phyloP scores from a whole-genome alignment of 2,329 filamentous ascomycete genomes.

The Fonsecaea multimorphosa region DNA sequence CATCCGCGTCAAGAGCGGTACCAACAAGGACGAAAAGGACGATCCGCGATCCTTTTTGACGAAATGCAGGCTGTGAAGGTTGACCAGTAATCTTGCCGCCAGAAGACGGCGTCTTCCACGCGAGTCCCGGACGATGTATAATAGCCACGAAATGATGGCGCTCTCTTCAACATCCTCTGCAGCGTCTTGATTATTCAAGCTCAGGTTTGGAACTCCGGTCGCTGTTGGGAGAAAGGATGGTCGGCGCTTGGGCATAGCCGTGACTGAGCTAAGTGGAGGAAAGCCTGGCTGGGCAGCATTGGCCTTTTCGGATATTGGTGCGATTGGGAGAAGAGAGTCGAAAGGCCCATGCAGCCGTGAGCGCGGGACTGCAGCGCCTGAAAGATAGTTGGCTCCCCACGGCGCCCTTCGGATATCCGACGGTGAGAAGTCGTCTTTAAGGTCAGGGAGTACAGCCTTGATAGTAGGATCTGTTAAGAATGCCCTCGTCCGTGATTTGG shows the following conservation, averaged over 20 bases:
- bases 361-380: slow-evolving; percentile 56
- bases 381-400: slow-evolving; percentile 61
- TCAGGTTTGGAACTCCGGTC: slow-evolving; percentile 34
- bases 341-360: slow-evolving; percentile 62
- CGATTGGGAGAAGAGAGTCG: slow-evolving; percentile 67
- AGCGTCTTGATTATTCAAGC: slow-evolving; percentile 46
- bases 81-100: slow-evolving; percentile 72
- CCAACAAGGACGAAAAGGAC: slow-evolving; percentile 69
- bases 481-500: slow-evolving; percentile 76
- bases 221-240: slow-evolving; percentile 46
- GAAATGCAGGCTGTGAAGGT: slow-evolving; percentile 71
- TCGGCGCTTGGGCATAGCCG: slow-evolving; percentile 46
- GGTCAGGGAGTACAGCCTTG: slow-evolving; percentile 69
- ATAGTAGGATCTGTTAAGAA: slow-evolving; percentile 72
- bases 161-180: slow-evolving; percentile 69
- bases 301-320: slow-evolving; percentile 46
- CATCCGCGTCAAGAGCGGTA: slow-evolving; percentile 72
- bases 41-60: slow-evolving; percentile 68
- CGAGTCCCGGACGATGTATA: slow-evolving; percentile 66
- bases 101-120: slow-evolving; percentile 67
- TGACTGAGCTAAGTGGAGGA: slow-evolving; percentile 59
- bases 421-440: slow-evolving; percentile 58
- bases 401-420: slow-evolving; percentile 57
- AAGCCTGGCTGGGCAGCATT: slow-evolving; percentile 55
- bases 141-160: slow-evolving; percentile 74